A percentile compares a stretch with the other conserved stretches of the same genome.
Conservation (phyloP, 1,284 basidiomycete species). For the Fomitopsis schrenkii region DNA sequence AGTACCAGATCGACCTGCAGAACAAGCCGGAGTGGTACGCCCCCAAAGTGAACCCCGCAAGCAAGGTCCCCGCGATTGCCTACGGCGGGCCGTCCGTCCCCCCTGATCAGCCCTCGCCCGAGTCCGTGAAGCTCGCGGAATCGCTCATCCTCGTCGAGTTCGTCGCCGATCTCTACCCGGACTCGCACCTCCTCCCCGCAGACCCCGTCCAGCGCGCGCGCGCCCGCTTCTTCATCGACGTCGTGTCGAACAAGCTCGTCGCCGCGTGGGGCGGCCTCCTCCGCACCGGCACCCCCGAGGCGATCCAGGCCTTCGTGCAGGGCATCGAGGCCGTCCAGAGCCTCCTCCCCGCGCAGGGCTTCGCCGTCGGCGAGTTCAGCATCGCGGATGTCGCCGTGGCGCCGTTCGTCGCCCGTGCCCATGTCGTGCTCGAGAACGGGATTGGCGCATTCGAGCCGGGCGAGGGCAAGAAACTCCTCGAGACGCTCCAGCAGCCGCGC, state of each 20-base stretch:
- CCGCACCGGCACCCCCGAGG: conserved; percentile 35
- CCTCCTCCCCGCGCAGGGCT: conserved; percentile 26
- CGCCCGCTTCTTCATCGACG: conserved; percentile 58
- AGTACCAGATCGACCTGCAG: conserved; percentile 50
- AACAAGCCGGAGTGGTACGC: conserved; percentile 68
- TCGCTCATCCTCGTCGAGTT: conserved; percentile 62
- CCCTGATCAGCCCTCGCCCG: conserved; percentile 50
- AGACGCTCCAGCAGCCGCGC: conserved; percentile 19
- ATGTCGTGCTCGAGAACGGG: conserved; percentile 24
- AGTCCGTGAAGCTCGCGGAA: conserved; percentile 56
- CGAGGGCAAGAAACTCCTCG: conserved; percentile 25
- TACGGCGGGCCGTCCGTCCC: conserved; percentile 54
- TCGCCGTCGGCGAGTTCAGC: conserved; percentile 35
- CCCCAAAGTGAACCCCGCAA: conserved; percentile 55
- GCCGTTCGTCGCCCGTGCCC: conserved; percentile 31
- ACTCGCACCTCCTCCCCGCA: conserved; percentile 42
- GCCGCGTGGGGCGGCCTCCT: conserved; percentile 26
- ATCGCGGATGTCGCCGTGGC: conserved; percentile 51
- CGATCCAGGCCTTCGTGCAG: not conserved
- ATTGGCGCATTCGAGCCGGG: conserved; percentile 27
- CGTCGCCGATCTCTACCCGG: conserved; percentile 50
- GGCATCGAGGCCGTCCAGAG: conserved; percentile 29
- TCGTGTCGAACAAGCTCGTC: conserved; percentile 39
- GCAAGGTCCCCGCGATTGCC: conserved; percentile 56
- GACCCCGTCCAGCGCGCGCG: conserved; percentile 53